Evolutionary conservation across 2,329 filamentous ascomycete genomes (phyloP).

Genomic region (Trichoderma atrobrunneum): DNA sequence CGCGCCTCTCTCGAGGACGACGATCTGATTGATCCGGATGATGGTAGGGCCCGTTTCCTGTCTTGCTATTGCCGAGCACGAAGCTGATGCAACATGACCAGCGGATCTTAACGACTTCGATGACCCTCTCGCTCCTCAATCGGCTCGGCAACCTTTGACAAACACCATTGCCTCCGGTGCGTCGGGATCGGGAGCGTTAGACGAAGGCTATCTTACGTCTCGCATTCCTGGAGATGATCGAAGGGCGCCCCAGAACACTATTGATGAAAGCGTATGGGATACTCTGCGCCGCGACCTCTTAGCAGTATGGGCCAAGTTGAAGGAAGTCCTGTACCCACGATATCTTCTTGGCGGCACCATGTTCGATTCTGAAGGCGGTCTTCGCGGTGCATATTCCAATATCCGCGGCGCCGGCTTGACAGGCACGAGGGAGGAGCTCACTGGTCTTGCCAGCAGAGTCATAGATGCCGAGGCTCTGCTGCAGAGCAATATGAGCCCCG

Average conservation of each 20-base stretch:
- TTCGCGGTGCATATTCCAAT: constrained; percentile 61
- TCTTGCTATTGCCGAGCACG: neutral
- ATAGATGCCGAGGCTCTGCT: constrained; percentile 62
- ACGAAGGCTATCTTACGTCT: constrained; percentile 82
- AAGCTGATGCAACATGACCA: constrained; percentile 33
- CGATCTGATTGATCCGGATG: constrained; percentile 75
- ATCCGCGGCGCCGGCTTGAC: constrained; percentile 57
- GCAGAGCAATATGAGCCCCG: constrained; percentile 77
- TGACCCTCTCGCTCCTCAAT: constrained; percentile 68
- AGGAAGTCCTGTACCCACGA: constrained; percentile 92
- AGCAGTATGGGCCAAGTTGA: constrained; percentile 97
- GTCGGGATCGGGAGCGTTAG: constrained; percentile 54
- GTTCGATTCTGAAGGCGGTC: constrained; percentile 53
- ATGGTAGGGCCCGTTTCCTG: constrained; percentile 50
- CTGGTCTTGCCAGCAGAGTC: constrained; percentile 58
- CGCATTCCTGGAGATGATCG: constrained; percentile 91
- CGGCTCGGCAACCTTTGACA: constrained; percentile 75
- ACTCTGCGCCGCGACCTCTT: constrained; percentile 89
- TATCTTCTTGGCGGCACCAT: constrained; percentile 77
- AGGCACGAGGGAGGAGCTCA: constrained; percentile 61
- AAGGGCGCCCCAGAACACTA: constrained; percentile 83
- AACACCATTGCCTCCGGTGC: constrained; percentile 73
- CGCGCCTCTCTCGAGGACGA: constrained; percentile 62
- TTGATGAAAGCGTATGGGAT: constrained; percentile 96
- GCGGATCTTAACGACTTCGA: constrained; percentile 91